These are phyloP conservation scores for Ulota crispa DNA, from an alignment of 225 moss, liverwort and hornwort species.

Conservation along the genomic window DNA sequence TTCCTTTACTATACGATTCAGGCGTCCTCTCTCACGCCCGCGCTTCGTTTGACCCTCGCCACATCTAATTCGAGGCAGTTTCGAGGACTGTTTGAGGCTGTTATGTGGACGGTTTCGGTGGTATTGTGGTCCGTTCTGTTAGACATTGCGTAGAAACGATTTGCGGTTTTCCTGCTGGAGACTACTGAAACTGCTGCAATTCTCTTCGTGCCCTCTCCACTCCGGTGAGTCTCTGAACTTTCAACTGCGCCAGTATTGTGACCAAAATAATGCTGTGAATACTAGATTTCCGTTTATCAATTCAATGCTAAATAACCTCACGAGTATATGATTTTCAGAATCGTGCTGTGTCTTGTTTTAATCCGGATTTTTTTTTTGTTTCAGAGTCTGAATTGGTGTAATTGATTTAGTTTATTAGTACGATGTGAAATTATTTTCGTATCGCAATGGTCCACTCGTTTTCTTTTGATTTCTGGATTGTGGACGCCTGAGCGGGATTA, in stretches of 20 bases:
- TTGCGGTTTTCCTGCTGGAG: not conserved
- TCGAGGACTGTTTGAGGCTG: not conserved
- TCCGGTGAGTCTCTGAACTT: conserved; percentile 8
- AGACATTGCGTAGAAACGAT: conserved; percentile 6
- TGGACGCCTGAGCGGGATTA: not conserved
- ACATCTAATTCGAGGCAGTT: not conserved
- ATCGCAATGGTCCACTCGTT: not conserved
- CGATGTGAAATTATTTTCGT: too few relatives aligned
- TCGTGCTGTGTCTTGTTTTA: not conserved
- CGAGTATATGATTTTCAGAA: not conserved
- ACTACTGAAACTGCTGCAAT: not conserved
- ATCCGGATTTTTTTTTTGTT: not conserved
- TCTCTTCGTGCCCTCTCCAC: not conserved
- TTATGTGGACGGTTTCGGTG: not conserved
- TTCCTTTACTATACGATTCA: not conserved
- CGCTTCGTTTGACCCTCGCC: not conserved
- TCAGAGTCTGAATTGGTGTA: not conserved
- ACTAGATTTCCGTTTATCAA: not conserved
- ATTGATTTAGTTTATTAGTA: too few relatives aligned
- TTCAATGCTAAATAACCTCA: not conserved
- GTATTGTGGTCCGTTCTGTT: not conserved
- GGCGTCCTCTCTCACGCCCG: accelerated
- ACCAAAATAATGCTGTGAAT: not conserved
- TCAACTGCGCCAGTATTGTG: not conserved
- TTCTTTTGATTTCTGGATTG: not conserved